phyloP scores from a whole-genome alignment of 371 early-diverging fungal species.

The Mucor sp. region DNA sequence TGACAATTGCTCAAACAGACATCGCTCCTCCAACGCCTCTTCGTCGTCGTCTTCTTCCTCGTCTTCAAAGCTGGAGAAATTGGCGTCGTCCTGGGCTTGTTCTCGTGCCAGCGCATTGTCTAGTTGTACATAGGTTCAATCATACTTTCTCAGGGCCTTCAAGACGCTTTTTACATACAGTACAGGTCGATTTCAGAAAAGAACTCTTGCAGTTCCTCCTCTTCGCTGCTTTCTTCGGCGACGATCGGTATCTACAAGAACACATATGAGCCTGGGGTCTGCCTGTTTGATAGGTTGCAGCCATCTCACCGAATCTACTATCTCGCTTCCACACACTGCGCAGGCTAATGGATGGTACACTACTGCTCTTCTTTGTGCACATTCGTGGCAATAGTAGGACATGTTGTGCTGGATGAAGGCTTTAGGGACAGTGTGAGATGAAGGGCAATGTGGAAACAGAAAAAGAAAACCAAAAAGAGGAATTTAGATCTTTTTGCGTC shows the following conservation, averaged over 20 bases:
- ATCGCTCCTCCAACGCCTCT: conserved; percentile 12
- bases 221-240: background rate
- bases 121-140: background rate
- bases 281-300: background rate
- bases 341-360: background rate
- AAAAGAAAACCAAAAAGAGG: background rate
- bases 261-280: too few species aligned
- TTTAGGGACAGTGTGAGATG: background rate
- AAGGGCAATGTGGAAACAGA: background rate
- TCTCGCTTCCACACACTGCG: conserved; percentile 1
- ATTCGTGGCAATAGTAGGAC: conserved; percentile 14
- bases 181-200: background rate
- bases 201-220: background rate
- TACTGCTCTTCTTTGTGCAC: conserved; percentile 6
- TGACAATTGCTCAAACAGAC: conserved; percentile 8
- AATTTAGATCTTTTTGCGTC: background rate
- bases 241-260: background rate
- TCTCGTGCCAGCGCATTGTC: background rate
- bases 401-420: background rate
- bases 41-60: conserved; percentile 13
- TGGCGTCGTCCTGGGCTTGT: background rate
- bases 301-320: background rate
- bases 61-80: background rate
- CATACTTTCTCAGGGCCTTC: background rate
- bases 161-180: background rate